Evolutionary conservation across 1,284 basidiomycete genomes (phyloP).

Genomic region (Paramarasmius palmivorus): DNA sequence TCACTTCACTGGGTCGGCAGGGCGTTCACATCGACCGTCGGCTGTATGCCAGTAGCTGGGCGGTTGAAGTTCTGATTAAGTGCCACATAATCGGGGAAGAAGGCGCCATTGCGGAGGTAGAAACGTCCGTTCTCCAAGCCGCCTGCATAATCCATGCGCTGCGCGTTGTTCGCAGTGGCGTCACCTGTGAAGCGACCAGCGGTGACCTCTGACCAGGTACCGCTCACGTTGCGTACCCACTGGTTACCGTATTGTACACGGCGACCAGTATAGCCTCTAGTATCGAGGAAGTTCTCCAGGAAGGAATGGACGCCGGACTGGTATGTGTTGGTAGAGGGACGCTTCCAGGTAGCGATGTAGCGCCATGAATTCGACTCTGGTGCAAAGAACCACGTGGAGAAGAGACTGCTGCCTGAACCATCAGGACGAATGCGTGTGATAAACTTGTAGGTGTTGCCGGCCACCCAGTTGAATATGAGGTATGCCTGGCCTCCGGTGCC

Average conservation of each 20-base stretch:
- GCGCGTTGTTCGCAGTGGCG: conserved; percentile 14
- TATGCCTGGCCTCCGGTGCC: conserved; percentile 15
- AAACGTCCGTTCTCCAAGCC: conserved; percentile 3
- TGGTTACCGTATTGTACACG: conserved; percentile 14
- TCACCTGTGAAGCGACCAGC: conserved; percentile 13
- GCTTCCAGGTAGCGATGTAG: conserved; percentile 15
- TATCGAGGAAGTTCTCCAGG: conserved; percentile 15
- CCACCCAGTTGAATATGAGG: conserved; percentile 14
- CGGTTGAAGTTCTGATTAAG: conserved; percentile 6
- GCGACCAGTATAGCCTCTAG: conserved; percentile 11
- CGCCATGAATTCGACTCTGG: conserved; percentile 12
- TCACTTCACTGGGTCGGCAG: conserved; percentile 7
- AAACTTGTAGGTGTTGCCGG: conserved; percentile 16
- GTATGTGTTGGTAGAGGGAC: conserved; percentile 14
- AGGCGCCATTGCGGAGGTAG: conserved; percentile 7
- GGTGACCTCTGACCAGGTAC: conserved; percentile 14
- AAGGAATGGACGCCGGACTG: conserved; percentile 15
- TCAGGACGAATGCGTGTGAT: conserved; percentile 16
- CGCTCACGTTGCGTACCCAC: conserved; percentile 14
- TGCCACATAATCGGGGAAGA: conserved; percentile 4
- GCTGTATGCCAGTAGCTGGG: background rate
- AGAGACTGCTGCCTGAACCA: conserved; percentile 10
- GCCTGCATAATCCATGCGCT: conserved; percentile 15
- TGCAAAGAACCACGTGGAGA: conserved; percentile 14
- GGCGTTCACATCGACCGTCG: conserved; percentile 3